phyloP scores from a whole-genome alignment of 2,329 filamentous ascomycete genomes.

The Lanzia echinophila region DNA sequence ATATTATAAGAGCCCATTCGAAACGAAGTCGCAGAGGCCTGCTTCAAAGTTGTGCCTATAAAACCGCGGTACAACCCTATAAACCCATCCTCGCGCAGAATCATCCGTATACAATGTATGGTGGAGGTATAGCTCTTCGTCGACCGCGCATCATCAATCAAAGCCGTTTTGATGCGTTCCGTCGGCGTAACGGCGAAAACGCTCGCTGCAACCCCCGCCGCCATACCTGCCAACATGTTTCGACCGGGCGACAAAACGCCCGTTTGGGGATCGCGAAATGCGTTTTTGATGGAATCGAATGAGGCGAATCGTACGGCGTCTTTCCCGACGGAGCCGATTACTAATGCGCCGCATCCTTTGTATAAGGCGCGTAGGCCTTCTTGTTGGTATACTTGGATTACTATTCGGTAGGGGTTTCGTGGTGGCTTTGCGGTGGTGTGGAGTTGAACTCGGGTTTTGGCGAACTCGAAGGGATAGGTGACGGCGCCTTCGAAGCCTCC shows the following conservation, averaged over 20 bases:
- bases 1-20: slow-evolving; percentile 38
- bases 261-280: slow-evolving; percentile 51
- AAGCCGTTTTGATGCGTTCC: slow-evolving; percentile 61
- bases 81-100: slow-evolving; percentile 36
- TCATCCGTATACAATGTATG: slow-evolving; percentile 29
- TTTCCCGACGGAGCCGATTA: slow-evolving; percentile 43
- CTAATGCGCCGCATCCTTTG: slow-evolving; percentile 21
- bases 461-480: slow-evolving; percentile 58
- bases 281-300: slow-evolving; percentile 59
- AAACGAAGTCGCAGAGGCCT: slow-evolving; percentile 41
- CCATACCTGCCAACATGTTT: slow-evolving; percentile 59
- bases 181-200: slow-evolving; percentile 61
- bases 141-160: slow-evolving; percentile 32
- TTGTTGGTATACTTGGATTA: slow-evolving; percentile 45
- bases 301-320: slow-evolving; percentile 60
- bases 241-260: slow-evolving; percentile 48
- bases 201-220: slow-evolving; percentile 53
- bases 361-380: slow-evolving; percentile 51
- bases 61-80: slow-evolving; percentile 40
- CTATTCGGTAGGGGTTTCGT: slow-evolving; percentile 51
- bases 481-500: slow-evolving; percentile 15
- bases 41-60: slow-evolving; percentile 40
- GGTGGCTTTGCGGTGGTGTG: slow-evolving; percentile 36
- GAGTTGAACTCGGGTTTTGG: slow-evolving; percentile 59
- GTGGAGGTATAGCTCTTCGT: slow-evolving; percentile 27